Evolutionary conservation across 2,329 filamentous ascomycete genomes (phyloP), one percentile per base, ranked within the genome.

Genomic region (Arachnopeziza araneosa): DNA sequence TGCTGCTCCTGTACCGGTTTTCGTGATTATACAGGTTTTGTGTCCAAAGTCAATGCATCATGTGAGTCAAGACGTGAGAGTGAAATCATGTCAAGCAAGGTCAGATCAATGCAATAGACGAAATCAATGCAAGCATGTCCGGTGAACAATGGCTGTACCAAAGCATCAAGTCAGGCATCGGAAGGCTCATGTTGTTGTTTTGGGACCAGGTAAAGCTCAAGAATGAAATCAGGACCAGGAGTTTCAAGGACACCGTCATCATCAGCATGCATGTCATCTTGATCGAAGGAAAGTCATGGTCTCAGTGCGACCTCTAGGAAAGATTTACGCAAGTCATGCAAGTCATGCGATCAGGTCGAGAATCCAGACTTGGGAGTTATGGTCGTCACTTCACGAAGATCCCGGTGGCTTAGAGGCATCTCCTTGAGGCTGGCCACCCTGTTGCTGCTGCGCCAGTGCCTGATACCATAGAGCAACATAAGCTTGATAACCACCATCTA

Each of bases 381-480:
- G 55, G 59, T 56, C 63, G 64, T 65, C 36, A 62, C 64, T 57
- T 70, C 68, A 70, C 65, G 70, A 76, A 54, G 74, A 72, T 63
- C 75, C 75, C 26, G 75, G 74, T 58, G 75, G 75, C 61, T 75
- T 76, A 22, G 72, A 71, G 56, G 70, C 62, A 51, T 76, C 75
- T 56, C 71, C 70, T 62, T 71, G 65, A 54, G 70, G 63, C 57
- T 73, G 71, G 36, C 69, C 67, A 36, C 64, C 70, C 54, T 67
- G 64, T 68, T 78, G 76, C 66, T 81, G 80, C 69, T 81, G 77
- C 55, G 80, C 80, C 70, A 83, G 72, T 54, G 88, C 89, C 70
- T 90, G 86, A 76, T 91, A 93, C 90, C 90, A 95, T 68, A 93
- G 80, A 50, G 88, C 84, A 61, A 91, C 76, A 72, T 93, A 95